phyloP scores from a whole-genome alignment of 306 rosid species.

The Lathyrus tuberosus region DNA sequence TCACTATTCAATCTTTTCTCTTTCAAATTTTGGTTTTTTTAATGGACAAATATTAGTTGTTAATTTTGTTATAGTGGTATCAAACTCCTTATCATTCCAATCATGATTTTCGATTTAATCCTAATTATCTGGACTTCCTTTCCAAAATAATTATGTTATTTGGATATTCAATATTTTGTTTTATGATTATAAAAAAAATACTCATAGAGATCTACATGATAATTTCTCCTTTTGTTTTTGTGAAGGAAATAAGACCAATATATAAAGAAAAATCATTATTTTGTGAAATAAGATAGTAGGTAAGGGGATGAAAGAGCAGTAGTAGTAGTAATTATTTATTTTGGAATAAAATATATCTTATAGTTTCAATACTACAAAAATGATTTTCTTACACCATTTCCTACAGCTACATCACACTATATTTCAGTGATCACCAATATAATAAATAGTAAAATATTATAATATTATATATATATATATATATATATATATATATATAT shows the following conservation, averaged over 20 bases:
- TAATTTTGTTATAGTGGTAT: background rate
- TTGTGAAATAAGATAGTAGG: background rate
- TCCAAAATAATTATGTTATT: background rate
- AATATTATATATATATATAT: no score
- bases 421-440: no score
- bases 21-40: background rate
- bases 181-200: background rate
- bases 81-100: no score
- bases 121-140: background rate
- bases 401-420: no score
- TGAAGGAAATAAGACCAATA: background rate
- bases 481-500: no score
- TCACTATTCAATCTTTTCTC: background rate
- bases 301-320: background rate
- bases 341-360: no score
- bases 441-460: no score
- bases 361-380: no score
- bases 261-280: background rate
- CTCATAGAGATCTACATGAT: background rate
- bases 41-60: background rate
- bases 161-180: background rate
- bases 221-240: background rate
- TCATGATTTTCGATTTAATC: no score
- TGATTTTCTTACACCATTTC: no score
- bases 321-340: no score